Conservation (phyloP, 805 yeast species). For the Lachancea quebecensis region DNA sequence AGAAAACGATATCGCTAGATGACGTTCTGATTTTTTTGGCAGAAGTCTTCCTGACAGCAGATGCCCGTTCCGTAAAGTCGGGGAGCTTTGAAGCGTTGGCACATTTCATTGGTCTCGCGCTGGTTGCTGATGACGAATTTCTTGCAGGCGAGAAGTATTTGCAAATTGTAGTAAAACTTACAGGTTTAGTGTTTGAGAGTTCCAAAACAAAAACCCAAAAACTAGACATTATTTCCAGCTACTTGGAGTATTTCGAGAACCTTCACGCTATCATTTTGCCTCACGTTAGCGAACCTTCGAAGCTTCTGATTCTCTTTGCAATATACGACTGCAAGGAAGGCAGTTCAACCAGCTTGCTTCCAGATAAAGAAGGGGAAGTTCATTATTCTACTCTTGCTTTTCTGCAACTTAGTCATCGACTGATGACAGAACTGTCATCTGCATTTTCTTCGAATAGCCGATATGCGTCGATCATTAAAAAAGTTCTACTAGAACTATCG, state of each 20-base stretch:
- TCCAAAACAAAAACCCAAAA: constrained; percentile 14
- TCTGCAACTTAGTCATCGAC: constrained; percentile 17
- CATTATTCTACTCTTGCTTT: constrained; percentile 22
- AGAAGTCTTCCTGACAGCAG: constrained; percentile 14
- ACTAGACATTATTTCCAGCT: constrained; percentile 19
- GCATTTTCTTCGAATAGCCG: constrained; percentile 25
- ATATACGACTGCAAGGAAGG: constrained; percentile 8
- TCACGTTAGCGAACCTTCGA: constrained; percentile 31
- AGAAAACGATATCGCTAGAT: constrained; percentile 15
- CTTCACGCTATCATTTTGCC: constrained; percentile 21
- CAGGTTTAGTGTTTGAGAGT: constrained; percentile 25
- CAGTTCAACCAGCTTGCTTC: constrained; percentile 1
- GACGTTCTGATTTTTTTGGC: constrained; percentile 20
- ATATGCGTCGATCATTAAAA: constrained; percentile 28
- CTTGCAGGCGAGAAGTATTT: constrained; percentile 25
- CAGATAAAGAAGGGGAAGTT: constrained; percentile 8
- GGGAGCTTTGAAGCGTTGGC: constrained; percentile 34
- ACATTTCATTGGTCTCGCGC: constrained; percentile 30
- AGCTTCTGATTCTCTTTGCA: constrained; percentile 27
- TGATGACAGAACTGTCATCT: constrained; percentile 23
- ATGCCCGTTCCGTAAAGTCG: constrained; percentile 22
- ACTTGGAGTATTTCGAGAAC: constrained; percentile 18
- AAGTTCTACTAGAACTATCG: constrained; percentile 33
- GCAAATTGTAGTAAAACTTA: constrained; percentile 18
- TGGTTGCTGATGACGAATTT: constrained; percentile 23